phyloP scores from a whole-genome alignment of 2,329 filamentous ascomycete genomes.

The Colletotrichum coccodes region DNA sequence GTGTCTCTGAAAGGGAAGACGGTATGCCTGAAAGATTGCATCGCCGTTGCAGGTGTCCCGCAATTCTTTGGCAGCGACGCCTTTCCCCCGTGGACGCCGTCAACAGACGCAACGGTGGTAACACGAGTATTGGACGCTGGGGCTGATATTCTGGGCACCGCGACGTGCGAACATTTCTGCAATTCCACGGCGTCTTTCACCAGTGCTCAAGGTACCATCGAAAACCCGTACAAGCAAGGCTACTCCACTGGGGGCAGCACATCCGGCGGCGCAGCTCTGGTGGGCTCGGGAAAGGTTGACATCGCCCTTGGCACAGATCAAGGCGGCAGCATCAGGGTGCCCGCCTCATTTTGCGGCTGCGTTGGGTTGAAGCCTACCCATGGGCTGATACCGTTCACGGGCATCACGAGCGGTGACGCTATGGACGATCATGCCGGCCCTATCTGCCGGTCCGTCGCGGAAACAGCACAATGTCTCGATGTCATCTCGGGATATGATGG shows the following conservation, averaged over 20 bases:
- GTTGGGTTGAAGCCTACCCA: conserved; percentile 63
- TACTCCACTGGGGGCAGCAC: conserved; percentile 62
- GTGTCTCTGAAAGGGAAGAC: conserved; percentile 52
- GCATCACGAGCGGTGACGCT: conserved; percentile 57
- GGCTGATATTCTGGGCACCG: conserved; percentile 59
- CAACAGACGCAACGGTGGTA: conserved; percentile 64
- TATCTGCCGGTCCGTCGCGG: conserved; percentile 50
- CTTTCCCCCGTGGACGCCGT: conserved; percentile 59
- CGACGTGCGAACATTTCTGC: conserved; percentile 64
- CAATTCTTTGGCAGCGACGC: conserved; percentile 63
- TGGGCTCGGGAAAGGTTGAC: conserved; percentile 54
- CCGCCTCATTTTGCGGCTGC: conserved; percentile 50
- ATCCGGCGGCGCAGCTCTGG: conserved; percentile 56
- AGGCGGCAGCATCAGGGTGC: conserved; percentile 57
- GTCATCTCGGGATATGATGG: conserved; percentile 59
- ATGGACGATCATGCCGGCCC: conserved; percentile 62
- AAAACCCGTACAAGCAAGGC: conserved; percentile 55
- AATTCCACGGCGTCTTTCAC: conserved; percentile 59
- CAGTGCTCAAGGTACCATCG: conserved; percentile 54
- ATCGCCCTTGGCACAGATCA: conserved; percentile 60
- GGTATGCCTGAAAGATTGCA: conserved; percentile 64
- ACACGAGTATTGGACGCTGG: conserved; percentile 61
- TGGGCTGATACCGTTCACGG: conserved; percentile 62
- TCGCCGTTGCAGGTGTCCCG: conserved; percentile 63
- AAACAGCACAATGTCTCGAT: conserved; percentile 54